Percentiles rank a stretch among this genome's conserved stretches.
These are phyloP conservation scores for Phyllosticta paracitricarpa DNA, from an alignment of 2,329 filamentous ascomycete species.

Conservation along the genomic window DNA sequence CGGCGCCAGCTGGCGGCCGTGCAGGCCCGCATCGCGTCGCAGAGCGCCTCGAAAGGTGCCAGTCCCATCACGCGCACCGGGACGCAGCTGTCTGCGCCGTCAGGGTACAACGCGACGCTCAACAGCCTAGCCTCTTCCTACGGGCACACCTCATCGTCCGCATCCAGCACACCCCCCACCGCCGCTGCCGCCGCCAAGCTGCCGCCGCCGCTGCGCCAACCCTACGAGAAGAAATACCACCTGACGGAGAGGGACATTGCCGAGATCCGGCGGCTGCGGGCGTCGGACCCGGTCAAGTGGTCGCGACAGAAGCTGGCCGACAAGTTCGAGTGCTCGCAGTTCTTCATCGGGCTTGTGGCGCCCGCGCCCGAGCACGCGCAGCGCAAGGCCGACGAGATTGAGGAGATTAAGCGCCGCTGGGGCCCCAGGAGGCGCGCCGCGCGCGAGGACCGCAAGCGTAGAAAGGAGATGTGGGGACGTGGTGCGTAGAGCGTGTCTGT, in stretches of 20 bases:
- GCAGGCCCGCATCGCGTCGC: slow-evolving; percentile 8
- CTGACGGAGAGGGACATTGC: slow-evolving; percentile 46
- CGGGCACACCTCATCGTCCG: slow-evolving; percentile 14
- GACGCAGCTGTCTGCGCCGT: slow-evolving; percentile 17
- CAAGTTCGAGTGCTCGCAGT: slow-evolving; percentile 51
- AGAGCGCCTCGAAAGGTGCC: slow-evolving; percentile 15
- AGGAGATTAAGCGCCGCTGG: slow-evolving; percentile 51
- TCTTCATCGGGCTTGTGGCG: slow-evolving; percentile 53
- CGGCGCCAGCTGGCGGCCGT: slow-evolving; percentile 39
- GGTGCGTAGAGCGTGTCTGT: slow-evolving; percentile 36
- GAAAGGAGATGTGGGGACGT: slow-evolving; percentile 51
- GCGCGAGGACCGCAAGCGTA: slow-evolving; percentile 49
- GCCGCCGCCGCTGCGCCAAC: slow-evolving; percentile 40
- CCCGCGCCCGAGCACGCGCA: slow-evolving; percentile 33
- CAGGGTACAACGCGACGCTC: background rate
- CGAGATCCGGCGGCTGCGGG: slow-evolving; percentile 48
- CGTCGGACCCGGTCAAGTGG: slow-evolving; percentile 48
- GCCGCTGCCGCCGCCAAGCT: slow-evolving; percentile 21
- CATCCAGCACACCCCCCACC: slow-evolving; percentile 14
- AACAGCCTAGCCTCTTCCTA: slow-evolving; percentile 1
- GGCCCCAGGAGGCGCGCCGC: slow-evolving; percentile 49
- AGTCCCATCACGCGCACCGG: slow-evolving; percentile 21
- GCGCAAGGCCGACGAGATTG: slow-evolving; percentile 38
- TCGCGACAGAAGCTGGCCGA: slow-evolving; percentile 49
- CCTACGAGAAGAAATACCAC: slow-evolving; percentile 52